These are phyloP conservation scores for Hanseniaspora hatyaiensis DNA, from an alignment of 805 yeast genomes.

Conservation along the genomic window DNA sequence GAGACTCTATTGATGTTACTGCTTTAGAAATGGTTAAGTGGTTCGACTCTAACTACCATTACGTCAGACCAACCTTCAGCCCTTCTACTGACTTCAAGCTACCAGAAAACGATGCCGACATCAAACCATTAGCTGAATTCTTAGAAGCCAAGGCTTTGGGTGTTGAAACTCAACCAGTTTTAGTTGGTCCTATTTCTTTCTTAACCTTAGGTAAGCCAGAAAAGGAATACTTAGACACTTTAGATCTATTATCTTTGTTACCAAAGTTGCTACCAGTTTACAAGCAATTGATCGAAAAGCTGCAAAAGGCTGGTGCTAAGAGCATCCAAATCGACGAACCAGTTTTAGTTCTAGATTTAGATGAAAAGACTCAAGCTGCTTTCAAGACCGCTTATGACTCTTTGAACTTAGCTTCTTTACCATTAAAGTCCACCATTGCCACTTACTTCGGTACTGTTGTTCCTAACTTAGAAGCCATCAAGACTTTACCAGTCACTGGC, in stretches of 20 bases:
- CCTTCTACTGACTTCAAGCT: constrained; percentile 91
- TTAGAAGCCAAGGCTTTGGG: constrained; percentile 96
- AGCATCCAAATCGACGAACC: constrained; percentile 97
- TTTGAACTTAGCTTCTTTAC: constrained; percentile 30
- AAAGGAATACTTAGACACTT: constrained; percentile 79
- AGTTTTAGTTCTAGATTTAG: constrained; percentile 84
- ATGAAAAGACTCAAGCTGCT: constrained; percentile 70
- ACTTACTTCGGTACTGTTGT: constrained; percentile 97
- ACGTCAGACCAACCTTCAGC: constrained; percentile 98
- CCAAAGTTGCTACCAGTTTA: constrained; percentile 88
- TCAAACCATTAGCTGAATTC: constrained; percentile 91
- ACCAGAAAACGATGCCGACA: constrained; percentile 47
- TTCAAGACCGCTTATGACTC: constrained; percentile 75
- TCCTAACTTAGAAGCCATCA: constrained; percentile 86
- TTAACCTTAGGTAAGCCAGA: constrained; percentile 94
- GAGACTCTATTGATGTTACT: constrained; percentile 93
- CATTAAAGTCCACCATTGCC: constrained; percentile 63
- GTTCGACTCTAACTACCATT: constrained; percentile 99
- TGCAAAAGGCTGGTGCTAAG: constrained; percentile 88
- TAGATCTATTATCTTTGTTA: constrained; percentile 83
- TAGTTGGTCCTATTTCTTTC: constrained; percentile 94
- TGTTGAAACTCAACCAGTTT: constrained; percentile 92
- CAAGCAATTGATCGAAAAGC: constrained; percentile 75
- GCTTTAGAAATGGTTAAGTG: constrained; percentile 99
- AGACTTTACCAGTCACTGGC: constrained; percentile 85